Base-by-base conservation (phyloP, 2,329 filamentous ascomycete genomes). In the Calonectria fujianensis region DNA sequence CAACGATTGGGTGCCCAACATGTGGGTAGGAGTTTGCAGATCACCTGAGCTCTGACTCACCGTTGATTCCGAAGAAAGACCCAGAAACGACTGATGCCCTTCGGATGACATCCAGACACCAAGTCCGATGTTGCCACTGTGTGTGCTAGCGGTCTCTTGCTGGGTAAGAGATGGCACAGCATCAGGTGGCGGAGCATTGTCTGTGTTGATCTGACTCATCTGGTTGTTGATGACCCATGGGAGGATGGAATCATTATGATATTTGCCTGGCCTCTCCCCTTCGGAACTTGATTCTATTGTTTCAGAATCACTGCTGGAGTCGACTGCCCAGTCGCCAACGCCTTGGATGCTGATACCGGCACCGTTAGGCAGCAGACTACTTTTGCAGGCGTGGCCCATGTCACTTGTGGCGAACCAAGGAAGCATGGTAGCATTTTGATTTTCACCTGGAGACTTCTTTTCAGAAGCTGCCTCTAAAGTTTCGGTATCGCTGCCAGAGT, bases 61-160 rank as follows among this genome's bases (percentile, higher is more conserved):
- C 31, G n/a, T 59, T 4, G 37, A 32, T 4, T 45, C 51, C 18
- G 10, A 51, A n/a, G 39, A 41, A 51, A 31, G 39, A 0, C 13
- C 27, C 20, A n/a, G 10, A 65, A 16, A 20, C 29, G 5, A n/a
- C 8, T 31, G 24, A n/a, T 13, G 31, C 10, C 29, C 63, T 14
- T 52, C 41, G 9, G 32, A 24, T n/a, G 52, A 11, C 14, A 57
- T 3, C 24, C 24, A 45, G 52, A 59, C 16, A 61, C 18, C 32
- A 9, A 32, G 52, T n/a, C 29, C 32, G 29, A 29, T 16, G 11
- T 27, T n/a, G 39, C 31, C 70, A 24, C 70, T 72, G 7, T 20
- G 51, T n/a, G 70, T 72, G 35, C 70, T 72, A 16, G 57, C 27
- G 4, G 70, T 72, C 11, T 72, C 70, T 52, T 68, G 64, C 24